phyloP scores from a whole-genome alignment of 495 filamentous ascomycete species.

The Xylaria longipes region DNA sequence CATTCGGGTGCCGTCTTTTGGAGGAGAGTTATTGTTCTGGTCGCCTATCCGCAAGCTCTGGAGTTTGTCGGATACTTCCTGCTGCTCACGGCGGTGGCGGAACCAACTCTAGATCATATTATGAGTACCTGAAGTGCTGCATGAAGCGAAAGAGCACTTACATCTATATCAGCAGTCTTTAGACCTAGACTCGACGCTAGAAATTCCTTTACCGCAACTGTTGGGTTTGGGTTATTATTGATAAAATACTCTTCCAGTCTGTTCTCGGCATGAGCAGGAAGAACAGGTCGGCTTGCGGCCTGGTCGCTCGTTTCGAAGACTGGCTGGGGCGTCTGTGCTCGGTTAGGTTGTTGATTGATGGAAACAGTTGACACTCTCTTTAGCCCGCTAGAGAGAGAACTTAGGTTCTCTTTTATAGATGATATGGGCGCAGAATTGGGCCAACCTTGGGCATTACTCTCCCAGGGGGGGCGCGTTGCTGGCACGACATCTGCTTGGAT shows the following conservation, averaged over 20 bases:
- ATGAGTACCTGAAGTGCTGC: neutral
- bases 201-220: slow-evolving; percentile 44
- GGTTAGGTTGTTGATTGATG: neutral
- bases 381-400: neutral
- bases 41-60: slow-evolving; percentile 45
- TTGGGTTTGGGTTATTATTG: slow-evolving; percentile 44
- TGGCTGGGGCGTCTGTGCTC: neutral
- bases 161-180: slow-evolving; percentile 45
- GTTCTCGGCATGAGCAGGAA: slow-evolving; percentile 45
- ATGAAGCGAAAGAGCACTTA: slow-evolving; percentile 27
- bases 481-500: slow-evolving; percentile 4
- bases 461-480: slow-evolving; percentile 13
- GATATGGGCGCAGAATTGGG: neutral
- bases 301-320: neutral
- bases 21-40: slow-evolving; percentile 28
- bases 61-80: slow-evolving; percentile 46
- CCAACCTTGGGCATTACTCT: slow-evolving; percentile 17
- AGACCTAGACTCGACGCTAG: slow-evolving; percentile 51
- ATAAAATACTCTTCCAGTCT: slow-evolving; percentile 54
- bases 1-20: slow-evolving; percentile 44
- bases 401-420: neutral
- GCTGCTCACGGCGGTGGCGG: slow-evolving; percentile 50
- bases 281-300: slow-evolving; percentile 31
- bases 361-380: slow-evolving; percentile 3
- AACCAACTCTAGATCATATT: slow-evolving; percentile 45